Evolutionary conservation across 345 rosid genomes (phyloP), one percentile per base, ranked within the genome.

Genomic region (Populus simonii): DNA sequence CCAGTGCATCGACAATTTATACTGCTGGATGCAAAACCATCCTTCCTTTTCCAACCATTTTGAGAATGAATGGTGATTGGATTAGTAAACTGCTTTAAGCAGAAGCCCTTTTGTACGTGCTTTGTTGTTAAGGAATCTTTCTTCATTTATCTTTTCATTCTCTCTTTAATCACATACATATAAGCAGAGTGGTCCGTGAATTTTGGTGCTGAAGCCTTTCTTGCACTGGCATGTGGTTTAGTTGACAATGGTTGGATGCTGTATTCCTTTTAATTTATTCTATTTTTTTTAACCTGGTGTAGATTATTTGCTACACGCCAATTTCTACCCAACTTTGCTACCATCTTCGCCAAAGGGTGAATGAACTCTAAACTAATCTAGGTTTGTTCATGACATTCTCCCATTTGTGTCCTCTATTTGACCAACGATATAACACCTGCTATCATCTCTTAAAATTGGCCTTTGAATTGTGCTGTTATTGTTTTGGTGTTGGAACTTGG

Each of bases 41-140:
- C 65, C 29, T 59, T 66, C 73, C 29, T 75, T 66, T 23, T 79
- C 68, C 85, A 73, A 66, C 71, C 73, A 27, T 70, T 80, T 47
- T 18, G 74, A 23, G 35, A 70, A 76, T 68, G 68, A 75, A 77
- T 53, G 59, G 59, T 18, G 71, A 81, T 74, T 77, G 78, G 81
- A 45, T 74, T 85, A 73, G 80, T 66, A 75, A 75, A 72, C 80
- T 87, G 83, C 80, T 72, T 75, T 78, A 31, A 65, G 79, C 83
- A 47, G 80, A 76, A 79, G 83, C 73, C 84, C 65, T 76, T 83
- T 78, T 84, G 79, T 83, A 83, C 76, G 86, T 75, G 79, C 80
- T 87, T 82, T 63, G 81, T 70, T 75, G 36, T 87, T 84, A 81
- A 79, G 83, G 75, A 78, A 87, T 89, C 78, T 78, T 78, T 66